Evolutionary conservation across 1,284 basidiomycete genomes (phyloP).

Genomic region (Filobasidium uniguttulatum): DNA sequence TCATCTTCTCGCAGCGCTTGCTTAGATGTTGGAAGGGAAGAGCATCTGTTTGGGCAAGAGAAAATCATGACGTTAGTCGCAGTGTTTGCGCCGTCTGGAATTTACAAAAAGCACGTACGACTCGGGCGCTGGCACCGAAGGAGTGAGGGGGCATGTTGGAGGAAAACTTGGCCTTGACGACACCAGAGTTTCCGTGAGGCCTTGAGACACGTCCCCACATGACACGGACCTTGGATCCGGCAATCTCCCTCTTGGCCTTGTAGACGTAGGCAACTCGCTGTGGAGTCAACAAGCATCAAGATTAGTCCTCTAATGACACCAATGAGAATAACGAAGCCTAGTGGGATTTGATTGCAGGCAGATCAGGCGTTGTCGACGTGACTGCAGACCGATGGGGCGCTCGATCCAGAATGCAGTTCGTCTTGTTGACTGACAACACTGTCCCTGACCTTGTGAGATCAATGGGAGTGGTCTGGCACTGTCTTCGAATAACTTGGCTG

Average conservation of each 20-base stretch:
- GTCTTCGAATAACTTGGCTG: too few relatives aligned
- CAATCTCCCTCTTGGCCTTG: conserved; percentile 82
- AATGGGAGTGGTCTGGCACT: too few relatives aligned
- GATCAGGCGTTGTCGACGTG: too few relatives aligned
- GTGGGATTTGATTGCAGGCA: too few relatives aligned
- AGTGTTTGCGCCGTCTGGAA: background rate
- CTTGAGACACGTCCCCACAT: conserved; percentile 94
- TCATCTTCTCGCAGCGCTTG: conserved; percentile 7
- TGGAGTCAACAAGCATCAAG: too few relatives aligned
- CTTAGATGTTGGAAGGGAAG: conserved; percentile 39
- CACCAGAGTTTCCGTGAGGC: conserved; percentile 86
- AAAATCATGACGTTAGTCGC: conserved; percentile 1
- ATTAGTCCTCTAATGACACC: too few relatives aligned
- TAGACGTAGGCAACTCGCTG: conserved; percentile 97
- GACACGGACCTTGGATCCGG: conserved; percentile 84
- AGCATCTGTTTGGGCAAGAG: conserved; percentile 31
- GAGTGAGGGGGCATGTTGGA: conserved; percentile 91
- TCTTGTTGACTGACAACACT: too few relatives aligned
- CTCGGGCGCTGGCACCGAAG: conserved; percentile 86
- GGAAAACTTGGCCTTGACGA: conserved; percentile 95
- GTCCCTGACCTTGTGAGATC: too few relatives aligned
- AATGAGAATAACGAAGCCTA: too few relatives aligned
- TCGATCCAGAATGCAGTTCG: too few relatives aligned
- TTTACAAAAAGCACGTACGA: conserved; percentile 47
- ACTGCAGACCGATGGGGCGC: too few relatives aligned